Percentiles rank a stretch among this genome's conserved stretches.
Evolutionary conservation across 225 moss, liverwort and hornwort genomes (phyloP).

Genomic region (Ulota crispa): DNA sequence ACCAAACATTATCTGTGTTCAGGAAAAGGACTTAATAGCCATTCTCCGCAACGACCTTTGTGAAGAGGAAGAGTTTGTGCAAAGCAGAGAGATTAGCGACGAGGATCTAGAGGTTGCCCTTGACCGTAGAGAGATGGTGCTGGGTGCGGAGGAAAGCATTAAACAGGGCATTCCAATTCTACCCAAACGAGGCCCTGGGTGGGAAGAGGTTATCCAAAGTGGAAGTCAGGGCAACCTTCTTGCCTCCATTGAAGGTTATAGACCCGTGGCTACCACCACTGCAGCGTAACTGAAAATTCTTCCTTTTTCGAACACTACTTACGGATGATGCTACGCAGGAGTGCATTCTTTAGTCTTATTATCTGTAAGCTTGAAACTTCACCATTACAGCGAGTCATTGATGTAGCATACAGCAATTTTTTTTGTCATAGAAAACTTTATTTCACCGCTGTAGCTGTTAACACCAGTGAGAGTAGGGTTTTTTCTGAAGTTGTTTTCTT

Average conservation of each 20-base stretch:
- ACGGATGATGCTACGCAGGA: background rate
- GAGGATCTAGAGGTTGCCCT: constrained; percentile 56
- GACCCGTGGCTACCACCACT: constrained; percentile 37
- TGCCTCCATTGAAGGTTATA: constrained; percentile 76
- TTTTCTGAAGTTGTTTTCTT: background rate
- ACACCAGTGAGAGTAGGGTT: background rate
- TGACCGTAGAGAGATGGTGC: constrained; percentile 66
- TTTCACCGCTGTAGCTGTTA: constrained; percentile 13
- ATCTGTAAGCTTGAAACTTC: background rate
- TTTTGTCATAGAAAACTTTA: constrained; percentile 29
- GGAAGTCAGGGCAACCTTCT: constrained; percentile 62
- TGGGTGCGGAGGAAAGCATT: constrained; percentile 39
- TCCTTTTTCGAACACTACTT: background rate
- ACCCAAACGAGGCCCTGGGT: constrained; percentile 73
- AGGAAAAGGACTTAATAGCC: constrained; percentile 76
- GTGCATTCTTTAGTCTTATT: background rate
- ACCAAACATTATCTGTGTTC: background rate
- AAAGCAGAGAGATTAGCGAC: constrained; percentile 76
- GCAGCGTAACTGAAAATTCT: background rate
- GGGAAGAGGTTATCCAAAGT: constrained; percentile 79
- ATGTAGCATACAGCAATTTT: constrained; percentile 25
- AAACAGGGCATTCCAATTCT: constrained; percentile 41
- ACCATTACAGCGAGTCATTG: background rate
- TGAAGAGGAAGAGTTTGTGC: constrained; percentile 74
- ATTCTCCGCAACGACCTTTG: constrained; percentile 65